phyloP scores from a whole-genome alignment of 257 asterid genomes.

The Solanum appendiculatum region DNA sequence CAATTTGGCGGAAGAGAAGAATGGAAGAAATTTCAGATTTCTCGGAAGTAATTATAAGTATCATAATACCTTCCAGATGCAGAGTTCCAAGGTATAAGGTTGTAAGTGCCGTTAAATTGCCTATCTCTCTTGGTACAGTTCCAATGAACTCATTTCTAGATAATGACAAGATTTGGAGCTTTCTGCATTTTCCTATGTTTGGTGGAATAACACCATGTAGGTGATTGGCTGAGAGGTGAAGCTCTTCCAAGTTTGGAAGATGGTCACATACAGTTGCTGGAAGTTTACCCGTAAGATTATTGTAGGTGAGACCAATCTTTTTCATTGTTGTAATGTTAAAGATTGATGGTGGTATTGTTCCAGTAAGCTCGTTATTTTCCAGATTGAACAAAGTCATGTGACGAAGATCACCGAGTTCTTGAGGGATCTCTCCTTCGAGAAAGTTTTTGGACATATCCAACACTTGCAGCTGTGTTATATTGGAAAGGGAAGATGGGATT shows the following conservation, averaged over 20 bases:
- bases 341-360: neutral
- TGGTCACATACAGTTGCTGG: slow-evolving; percentile 5
- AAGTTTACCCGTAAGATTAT: slow-evolving; percentile 11
- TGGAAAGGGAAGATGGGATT: neutral
- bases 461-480: neutral
- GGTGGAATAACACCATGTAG: slow-evolving; percentile 12
- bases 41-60: too few species aligned
- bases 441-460: neutral
- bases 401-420: slow-evolving; percentile 1
- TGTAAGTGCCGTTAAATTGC: neutral
- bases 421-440: neutral
- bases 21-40: neutral
- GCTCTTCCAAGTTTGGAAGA: neutral
- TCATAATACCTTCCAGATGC: neutral
- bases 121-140: neutral
- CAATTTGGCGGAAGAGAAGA: neutral
- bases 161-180: neutral
- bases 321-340: neutral
- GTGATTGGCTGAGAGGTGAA: neutral
- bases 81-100: neutral
- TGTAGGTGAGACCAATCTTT: neutral
- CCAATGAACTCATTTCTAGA: neutral
- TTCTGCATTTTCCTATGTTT: slow-evolving; percentile 6
- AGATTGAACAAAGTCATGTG: neutral
- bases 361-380: neutral